Evolutionary conservation across 805 yeast species (phyloP).

Genomic region (Metschnikowia rubicola): DNA sequence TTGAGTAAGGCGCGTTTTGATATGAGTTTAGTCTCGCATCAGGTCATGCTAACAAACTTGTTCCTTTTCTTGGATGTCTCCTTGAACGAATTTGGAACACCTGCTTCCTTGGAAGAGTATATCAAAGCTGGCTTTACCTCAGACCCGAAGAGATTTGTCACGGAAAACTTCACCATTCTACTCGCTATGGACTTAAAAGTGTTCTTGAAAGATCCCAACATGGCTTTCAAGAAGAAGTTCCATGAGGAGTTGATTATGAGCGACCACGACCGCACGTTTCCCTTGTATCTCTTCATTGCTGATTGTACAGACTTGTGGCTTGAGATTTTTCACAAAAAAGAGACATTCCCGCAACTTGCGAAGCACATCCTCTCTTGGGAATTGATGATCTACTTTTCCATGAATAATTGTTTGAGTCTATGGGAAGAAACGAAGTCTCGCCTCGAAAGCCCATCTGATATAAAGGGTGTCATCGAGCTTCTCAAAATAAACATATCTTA

Average conservation of each 20-base stretch:
- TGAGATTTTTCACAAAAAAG: constrained; percentile 27
- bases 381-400: constrained; percentile 50
- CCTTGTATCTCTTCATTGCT: constrained; percentile 41
- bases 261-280: constrained; percentile 47
- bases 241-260: constrained; percentile 66
- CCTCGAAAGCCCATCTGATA: constrained; percentile 43
- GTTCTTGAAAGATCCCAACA: constrained; percentile 54
- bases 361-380: constrained; percentile 48
- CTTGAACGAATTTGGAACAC: constrained; percentile 40
- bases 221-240: constrained; percentile 57
- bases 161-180: constrained; percentile 45
- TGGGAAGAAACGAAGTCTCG: constrained; percentile 65
- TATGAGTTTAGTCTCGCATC: constrained; percentile 37
- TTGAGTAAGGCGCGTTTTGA: constrained; percentile 35
- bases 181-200: constrained; percentile 52
- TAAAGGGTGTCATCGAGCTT: constrained; percentile 46
- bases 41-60: constrained; percentile 38
- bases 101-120: constrained; percentile 42
- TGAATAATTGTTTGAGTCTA: constrained; percentile 54
- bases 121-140: constrained; percentile 46
- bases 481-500: constrained; percentile 31
- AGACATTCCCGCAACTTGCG: constrained; percentile 36
- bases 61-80: constrained; percentile 37
- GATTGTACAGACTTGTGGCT: constrained; percentile 37
- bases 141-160: constrained; percentile 41